Percentiles rank a stretch among this genome's conserved stretches.
Conservation (phyloP, 192 early-diverging fungal genomes). For the Coemansia sp. region DNA sequence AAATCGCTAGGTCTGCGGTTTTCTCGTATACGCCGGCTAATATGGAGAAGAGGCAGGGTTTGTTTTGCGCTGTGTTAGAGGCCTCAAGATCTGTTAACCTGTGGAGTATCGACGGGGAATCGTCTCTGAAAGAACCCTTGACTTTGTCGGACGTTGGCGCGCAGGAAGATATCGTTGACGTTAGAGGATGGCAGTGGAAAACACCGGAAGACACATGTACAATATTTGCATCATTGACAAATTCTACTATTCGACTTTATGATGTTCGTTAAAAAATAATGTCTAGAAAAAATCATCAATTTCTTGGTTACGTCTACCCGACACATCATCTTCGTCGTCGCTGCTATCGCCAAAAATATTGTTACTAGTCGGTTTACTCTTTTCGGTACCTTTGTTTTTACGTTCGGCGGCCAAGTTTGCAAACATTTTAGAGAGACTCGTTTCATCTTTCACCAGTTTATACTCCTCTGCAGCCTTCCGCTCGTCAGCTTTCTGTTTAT, state of each 20-base stretch:
- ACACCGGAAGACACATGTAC: background rate
- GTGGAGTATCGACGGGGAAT: conserved; percentile 16
- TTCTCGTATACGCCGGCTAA: conserved; percentile 23
- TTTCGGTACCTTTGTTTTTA: conserved; percentile 15
- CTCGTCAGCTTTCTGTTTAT: conserved; percentile 52
- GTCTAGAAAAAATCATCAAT: conserved; percentile 34
- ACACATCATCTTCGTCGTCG: conserved; percentile 9
- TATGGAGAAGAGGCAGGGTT: background rate
- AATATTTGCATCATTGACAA: conserved; percentile 33
- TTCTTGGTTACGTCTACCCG: conserved; percentile 19
- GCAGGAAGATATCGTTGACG: conserved; percentile 37
- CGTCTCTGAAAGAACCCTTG: conserved; percentile 1
- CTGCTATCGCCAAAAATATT: conserved; percentile 35
- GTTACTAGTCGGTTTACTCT: conserved; percentile 11
- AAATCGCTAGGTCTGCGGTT: conserved; percentile 30
- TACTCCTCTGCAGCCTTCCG: conserved; percentile 39
- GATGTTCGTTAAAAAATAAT: conserved; percentile 26
- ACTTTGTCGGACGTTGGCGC: conserved; percentile 12
- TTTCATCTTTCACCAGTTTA: conserved; percentile 37
- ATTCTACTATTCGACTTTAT: conserved; percentile 35
- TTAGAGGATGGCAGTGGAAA: conserved; percentile 36
- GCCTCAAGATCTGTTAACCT: conserved; percentile 15
- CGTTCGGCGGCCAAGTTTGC: conserved; percentile 36
- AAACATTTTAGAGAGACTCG: conserved; percentile 53
- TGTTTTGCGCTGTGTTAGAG: conserved; percentile 49